These are phyloP conservation scores for Mimosa pudica DNA, from an alignment of 306 rosid genomes.

Conservation along the genomic window DNA sequence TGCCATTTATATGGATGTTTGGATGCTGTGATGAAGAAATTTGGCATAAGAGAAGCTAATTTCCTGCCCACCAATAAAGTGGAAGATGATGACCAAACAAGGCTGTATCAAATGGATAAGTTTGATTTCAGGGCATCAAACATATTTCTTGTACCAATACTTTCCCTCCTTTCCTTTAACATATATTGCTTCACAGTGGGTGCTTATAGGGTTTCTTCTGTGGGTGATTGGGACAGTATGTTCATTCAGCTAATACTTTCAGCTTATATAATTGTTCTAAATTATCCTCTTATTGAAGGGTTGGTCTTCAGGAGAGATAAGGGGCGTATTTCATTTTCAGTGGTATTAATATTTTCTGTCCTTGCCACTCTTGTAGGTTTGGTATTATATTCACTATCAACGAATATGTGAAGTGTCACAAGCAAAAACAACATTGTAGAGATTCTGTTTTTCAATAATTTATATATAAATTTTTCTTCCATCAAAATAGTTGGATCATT, in stretches of 20 bases:
- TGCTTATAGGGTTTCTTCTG: conserved; percentile 35
- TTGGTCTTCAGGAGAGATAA: conserved; percentile 36
- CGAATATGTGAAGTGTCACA: conserved; percentile 17
- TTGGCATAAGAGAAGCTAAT: conserved; percentile 50
- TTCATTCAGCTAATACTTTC: conserved; percentile 37
- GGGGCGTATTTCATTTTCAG: conserved; percentile 39
- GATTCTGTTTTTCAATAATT: background rate
- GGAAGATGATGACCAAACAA: conserved; percentile 46
- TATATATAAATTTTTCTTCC: background rate
- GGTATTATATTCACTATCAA: conserved; percentile 23
- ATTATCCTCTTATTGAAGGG: conserved; percentile 37
- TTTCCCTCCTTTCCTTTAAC: conserved; percentile 46
- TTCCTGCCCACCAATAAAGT: conserved; percentile 66
- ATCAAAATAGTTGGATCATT: background rate
- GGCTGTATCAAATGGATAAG: conserved; percentile 50
- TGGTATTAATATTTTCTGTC: conserved; percentile 24
- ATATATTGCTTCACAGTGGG: conserved; percentile 46
- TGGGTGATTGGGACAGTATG: conserved; percentile 41
- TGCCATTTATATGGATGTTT: conserved; percentile 49
- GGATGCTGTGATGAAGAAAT: conserved; percentile 52
- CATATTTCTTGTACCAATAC: conserved; percentile 56
- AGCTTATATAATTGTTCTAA: conserved; percentile 31
- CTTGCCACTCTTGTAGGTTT: conserved; percentile 24
- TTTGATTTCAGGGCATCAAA: conserved; percentile 60
- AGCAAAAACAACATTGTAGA: background rate